Conservation (phyloP, 768 basidiomycete species). For the Lentinula guzmanii region DNA sequence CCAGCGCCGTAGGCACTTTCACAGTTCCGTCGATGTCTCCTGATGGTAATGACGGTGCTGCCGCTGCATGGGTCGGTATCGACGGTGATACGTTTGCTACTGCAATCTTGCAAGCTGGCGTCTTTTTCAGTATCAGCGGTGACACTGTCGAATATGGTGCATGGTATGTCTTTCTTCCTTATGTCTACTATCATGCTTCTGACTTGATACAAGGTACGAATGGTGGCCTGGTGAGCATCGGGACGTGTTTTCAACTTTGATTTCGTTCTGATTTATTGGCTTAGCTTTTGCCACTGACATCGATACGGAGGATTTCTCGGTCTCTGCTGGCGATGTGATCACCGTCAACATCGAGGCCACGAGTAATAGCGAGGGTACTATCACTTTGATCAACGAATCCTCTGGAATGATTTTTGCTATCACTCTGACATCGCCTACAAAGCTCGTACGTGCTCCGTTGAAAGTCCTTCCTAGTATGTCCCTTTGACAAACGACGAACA, state of each 20-base stretch:
- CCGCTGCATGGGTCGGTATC: slow-evolving; percentile 9
- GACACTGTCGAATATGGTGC: slow-evolving; percentile 3
- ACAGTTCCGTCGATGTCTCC: neutral
- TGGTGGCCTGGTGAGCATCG: neutral
- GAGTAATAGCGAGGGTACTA: neutral
- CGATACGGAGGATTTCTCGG: neutral
- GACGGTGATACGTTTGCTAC: slow-evolving; percentile 5
- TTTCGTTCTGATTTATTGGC: no score
- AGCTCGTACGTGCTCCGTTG: neutral
- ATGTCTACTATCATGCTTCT: neutral
- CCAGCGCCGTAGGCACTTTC: slow-evolving; percentile 4
- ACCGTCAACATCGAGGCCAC: slow-evolving; percentile 1
- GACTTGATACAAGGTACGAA: neutral
- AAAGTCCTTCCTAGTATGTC: neutral
- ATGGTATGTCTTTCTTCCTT: neutral
- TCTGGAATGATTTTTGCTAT: neutral
- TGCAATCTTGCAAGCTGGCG: slow-evolving; percentile 5
- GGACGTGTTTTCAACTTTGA: no score
- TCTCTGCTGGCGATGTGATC: slow-evolving; percentile 6
- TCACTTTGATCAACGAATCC: slow-evolving; percentile 2
- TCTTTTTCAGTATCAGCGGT: neutral
- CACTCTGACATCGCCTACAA: neutral
- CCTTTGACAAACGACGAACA: neutral
- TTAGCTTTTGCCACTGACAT: neutral
- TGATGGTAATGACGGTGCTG: neutral